Conservation (phyloP, 768 basidiomycete genomes). For the Termitomyces sp. region DNA sequence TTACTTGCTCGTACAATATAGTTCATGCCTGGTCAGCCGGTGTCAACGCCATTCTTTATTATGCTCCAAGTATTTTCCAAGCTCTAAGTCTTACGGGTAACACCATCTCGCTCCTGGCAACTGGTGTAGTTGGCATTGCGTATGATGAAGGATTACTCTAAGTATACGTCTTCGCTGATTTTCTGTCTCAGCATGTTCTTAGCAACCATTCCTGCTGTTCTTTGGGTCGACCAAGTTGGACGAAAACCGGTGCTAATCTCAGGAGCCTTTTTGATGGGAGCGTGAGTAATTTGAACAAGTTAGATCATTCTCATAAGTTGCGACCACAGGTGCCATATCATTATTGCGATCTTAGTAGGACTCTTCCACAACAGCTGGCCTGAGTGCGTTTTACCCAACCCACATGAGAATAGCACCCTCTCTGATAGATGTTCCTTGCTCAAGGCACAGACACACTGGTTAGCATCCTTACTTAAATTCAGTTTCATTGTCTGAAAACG, state of each 20-base stretch:
- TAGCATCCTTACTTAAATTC: neutral
- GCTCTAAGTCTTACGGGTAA: conserved; percentile 57
- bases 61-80: conserved; percentile 68
- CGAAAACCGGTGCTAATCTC: conserved; percentile 70
- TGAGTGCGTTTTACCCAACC: conserved; percentile 25
- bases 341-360: conserved; percentile 62
- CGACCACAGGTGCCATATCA: conserved; percentile 54
- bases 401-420: neutral
- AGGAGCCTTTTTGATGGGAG: conserved; percentile 72
- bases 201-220: conserved; percentile 75
- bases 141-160: conserved; percentile 26
- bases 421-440: conserved; percentile 5
- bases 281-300: conserved; percentile 28
- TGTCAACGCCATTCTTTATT: conserved; percentile 72
- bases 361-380: conserved; percentile 53
- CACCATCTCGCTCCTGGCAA: conserved; percentile 45
- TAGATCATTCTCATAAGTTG: neutral
- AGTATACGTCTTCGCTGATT: neutral
- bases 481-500: neutral
- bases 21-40: conserved; percentile 31
- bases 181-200: conserved; percentile 52
- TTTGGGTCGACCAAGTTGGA: conserved; percentile 76
- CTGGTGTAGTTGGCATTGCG: conserved; percentile 77
- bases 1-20: neutral
- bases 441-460: conserved; percentile 24